Evolutionary conservation across 768 basidiomycete genomes (phyloP).

Genomic region (Rhodotorula kratochvilovae): DNA sequence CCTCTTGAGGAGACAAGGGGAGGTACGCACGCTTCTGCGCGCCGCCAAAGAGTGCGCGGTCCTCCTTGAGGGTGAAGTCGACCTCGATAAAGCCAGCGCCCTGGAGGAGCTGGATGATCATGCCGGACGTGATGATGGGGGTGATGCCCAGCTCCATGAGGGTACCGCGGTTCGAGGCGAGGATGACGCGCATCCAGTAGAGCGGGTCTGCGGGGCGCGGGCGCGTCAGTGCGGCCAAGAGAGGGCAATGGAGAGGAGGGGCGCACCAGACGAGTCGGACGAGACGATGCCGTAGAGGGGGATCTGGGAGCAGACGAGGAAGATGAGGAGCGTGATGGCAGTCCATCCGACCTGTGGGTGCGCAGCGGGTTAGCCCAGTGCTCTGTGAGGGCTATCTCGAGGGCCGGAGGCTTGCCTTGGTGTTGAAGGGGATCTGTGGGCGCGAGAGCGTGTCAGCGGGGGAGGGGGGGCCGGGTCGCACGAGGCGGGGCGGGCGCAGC

Average conservation of each 20-base stretch:
- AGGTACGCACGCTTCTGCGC: constrained; percentile 81
- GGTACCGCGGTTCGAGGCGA: constrained; percentile 95
- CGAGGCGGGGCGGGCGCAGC: constrained; percentile 9
- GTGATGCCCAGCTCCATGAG: constrained; percentile 99
- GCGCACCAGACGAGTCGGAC: constrained; percentile 73
- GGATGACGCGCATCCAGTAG: constrained; percentile 99
- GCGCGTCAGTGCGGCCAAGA: neutral
- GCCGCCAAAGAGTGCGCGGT: constrained; percentile 87
- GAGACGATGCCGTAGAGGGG: constrained; percentile 99
- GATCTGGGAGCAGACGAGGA: constrained; percentile 98
- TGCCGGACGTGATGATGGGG: constrained; percentile 94
- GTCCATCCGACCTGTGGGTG: constrained; percentile 67
- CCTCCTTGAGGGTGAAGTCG: constrained; percentile 95
- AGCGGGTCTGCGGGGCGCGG: constrained; percentile 64
- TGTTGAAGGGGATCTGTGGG: constrained; percentile 86
- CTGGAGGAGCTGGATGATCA: constrained; percentile 99
- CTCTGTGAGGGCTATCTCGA: neutral
- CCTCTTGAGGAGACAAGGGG: no score
- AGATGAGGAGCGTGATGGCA: constrained; percentile 96
- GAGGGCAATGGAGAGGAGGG: neutral
- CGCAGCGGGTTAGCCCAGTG: neutral
- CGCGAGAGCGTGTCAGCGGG: neutral
- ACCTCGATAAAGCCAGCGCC: constrained; percentile 97
- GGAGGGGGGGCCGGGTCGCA: neutral
- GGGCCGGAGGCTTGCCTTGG: constrained; percentile 59